phyloP scores from a whole-genome alignment of 805 yeast species.

The Naumovozyma castellii region DNA sequence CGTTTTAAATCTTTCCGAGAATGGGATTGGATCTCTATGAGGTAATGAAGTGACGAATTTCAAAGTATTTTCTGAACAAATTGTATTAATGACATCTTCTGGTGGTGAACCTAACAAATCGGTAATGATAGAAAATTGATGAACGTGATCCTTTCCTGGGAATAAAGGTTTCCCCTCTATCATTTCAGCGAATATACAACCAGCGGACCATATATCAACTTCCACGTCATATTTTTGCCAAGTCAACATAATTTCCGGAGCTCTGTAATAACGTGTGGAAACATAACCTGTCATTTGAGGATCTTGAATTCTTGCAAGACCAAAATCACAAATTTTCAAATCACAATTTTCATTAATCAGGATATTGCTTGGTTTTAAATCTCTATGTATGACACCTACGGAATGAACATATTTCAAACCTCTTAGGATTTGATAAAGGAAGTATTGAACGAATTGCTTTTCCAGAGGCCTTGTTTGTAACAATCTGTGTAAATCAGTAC shows the following conservation, averaged over 20 bases:
- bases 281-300: slow-evolving; percentile 99
- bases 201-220: slow-evolving; percentile 97
- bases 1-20: slow-evolving; percentile 67
- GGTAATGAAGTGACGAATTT: slow-evolving; percentile 92
- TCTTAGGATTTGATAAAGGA: slow-evolving; percentile 84
- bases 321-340: slow-evolving; percentile 86
- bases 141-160: slow-evolving; percentile 98
- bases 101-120: slow-evolving; percentile 96
- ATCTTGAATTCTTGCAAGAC: slow-evolving; percentile 92
- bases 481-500: slow-evolving; percentile 89
- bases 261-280: slow-evolving; percentile 89
- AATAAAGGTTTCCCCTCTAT: slow-evolving; percentile 92
- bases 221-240: slow-evolving; percentile 97
- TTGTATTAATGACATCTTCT: slow-evolving; percentile 88
- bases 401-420: slow-evolving; percentile 86
- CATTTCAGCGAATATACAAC: slow-evolving; percentile 96
- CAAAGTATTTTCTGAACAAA: slow-evolving; percentile 89
- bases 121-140: slow-evolving; percentile 93
- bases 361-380: slow-evolving; percentile 76
- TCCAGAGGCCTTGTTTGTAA: slow-evolving; percentile 89
- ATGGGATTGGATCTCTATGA: slow-evolving; percentile 82
- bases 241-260: slow-evolving; percentile 96
- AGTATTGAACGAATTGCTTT: slow-evolving; percentile 93
- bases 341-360: slow-evolving; percentile 85
- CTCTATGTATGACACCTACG: slow-evolving; percentile 87